Evolutionary conservation across 2,329 filamentous ascomycete genomes (phyloP).

Genomic region (Alternaria ethzedia): DNA sequence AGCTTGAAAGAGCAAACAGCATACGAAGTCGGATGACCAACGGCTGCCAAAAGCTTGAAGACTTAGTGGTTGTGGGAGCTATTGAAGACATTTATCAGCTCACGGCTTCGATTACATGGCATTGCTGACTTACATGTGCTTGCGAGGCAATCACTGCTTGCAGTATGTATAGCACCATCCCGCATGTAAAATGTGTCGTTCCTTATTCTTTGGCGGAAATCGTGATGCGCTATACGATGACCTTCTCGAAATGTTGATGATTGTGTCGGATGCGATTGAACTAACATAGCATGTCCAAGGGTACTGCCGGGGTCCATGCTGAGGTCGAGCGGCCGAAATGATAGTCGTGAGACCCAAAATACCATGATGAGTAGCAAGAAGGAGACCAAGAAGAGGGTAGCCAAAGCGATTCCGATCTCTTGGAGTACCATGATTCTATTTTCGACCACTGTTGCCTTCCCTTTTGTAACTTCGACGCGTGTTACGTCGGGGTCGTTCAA

Average conservation of each 20-base stretch:
- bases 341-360: slow-evolving; percentile 17
- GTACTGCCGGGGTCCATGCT: slow-evolving; percentile 22
- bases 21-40: background rate
- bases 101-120: no score
- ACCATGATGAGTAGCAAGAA: slow-evolving; percentile 6
- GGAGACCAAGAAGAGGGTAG: slow-evolving; percentile 20
- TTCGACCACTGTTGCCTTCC: slow-evolving; percentile 7
- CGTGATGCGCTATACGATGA: background rate
- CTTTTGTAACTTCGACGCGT: background rate
- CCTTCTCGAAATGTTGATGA: slow-evolving; percentile 5
- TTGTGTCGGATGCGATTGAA: background rate
- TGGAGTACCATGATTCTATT: slow-evolving; percentile 20
- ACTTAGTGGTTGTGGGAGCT: background rate
- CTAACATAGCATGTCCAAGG: slow-evolving; percentile 16
- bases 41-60: background rate
- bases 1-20: slow-evolving; percentile 16
- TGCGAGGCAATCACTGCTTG: background rate
- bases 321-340: slow-evolving; percentile 21
- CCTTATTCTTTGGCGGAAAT: slow-evolving; percentile 11
- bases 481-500: slow-evolving; percentile 2
- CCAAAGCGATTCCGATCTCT: slow-evolving; percentile 20
- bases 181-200: slow-evolving; percentile 3
- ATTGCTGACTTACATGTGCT: background rate
- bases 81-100: background rate
- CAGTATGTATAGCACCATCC: slow-evolving; percentile 17